phyloP scores from a whole-genome alignment of 2,329 filamentous ascomycete genomes.

The Byssothecium circinans region DNA sequence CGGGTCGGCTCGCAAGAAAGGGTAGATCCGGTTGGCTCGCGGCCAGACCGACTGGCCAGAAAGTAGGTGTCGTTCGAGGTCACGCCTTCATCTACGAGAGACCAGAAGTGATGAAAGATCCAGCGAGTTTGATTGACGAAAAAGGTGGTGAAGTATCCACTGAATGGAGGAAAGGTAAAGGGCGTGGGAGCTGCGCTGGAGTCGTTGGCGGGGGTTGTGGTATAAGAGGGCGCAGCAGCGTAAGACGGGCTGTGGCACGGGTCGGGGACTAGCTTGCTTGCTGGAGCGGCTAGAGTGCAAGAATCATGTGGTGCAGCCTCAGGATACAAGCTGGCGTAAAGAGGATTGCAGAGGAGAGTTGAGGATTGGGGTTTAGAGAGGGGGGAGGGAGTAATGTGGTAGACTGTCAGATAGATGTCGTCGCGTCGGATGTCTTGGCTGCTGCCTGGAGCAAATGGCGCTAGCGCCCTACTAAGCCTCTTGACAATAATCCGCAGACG shows the following conservation, averaged over 20 bases:
- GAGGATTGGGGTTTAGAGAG: conserved; percentile 18
- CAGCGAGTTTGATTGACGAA: conserved; percentile 4
- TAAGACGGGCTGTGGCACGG: conserved; percentile 33
- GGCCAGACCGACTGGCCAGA: background rate
- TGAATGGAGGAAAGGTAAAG: conserved; percentile 20
- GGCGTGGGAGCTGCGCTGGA: conserved; percentile 29
- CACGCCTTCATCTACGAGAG: conserved; percentile 9
- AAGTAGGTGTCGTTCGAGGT: conserved; percentile 3
- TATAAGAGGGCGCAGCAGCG: conserved; percentile 40
- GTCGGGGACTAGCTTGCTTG: conserved; percentile 24
- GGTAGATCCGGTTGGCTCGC: conserved; percentile 5
- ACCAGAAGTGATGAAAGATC: background rate
- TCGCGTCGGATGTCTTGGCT: conserved; percentile 17
- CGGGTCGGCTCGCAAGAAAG: conserved; percentile 2
- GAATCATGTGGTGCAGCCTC: conserved; percentile 31
- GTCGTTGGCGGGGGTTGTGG: conserved; percentile 20
- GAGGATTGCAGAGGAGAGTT: conserved; percentile 17
- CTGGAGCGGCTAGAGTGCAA: conserved; percentile 25
- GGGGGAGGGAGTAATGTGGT: conserved; percentile 21
- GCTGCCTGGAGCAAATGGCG: conserved; percentile 22
- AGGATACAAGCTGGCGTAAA: conserved; percentile 22
- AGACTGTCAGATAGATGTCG: conserved; percentile 20
- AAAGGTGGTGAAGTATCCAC: conserved; percentile 12
- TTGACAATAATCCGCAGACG: conserved; percentile 22
- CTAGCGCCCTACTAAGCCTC: conserved; percentile 20